Percentiles rank a stretch among this genome's conserved stretches.
Evolutionary conservation across 352 stramenopile genomes (phyloP).

Genomic region (Elongisporangium anandrum): DNA sequence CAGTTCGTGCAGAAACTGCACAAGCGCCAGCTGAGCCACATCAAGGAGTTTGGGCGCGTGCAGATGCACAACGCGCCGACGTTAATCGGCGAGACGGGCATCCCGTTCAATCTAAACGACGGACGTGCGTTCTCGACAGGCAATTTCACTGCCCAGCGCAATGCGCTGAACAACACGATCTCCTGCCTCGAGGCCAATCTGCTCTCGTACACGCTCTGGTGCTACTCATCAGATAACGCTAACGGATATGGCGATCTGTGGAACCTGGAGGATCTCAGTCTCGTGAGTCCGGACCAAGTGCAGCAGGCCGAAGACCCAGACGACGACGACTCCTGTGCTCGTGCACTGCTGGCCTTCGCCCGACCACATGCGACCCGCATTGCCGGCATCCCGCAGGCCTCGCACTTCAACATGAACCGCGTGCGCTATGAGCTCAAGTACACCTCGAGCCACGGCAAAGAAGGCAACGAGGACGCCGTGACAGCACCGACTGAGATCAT

Average conservation of each 20-base stretch:
- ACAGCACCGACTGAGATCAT: slow-evolving; percentile 50
- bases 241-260: slow-evolving; percentile 78
- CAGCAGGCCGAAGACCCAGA: slow-evolving; percentile 4
- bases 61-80: slow-evolving; percentile 60
- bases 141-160: slow-evolving; percentile 46
- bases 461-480: slow-evolving; percentile 8
- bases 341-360: slow-evolving; percentile 16
- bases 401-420: slow-evolving; percentile 15
- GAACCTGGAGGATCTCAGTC: slow-evolving; percentile 85
- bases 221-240: slow-evolving; percentile 80
- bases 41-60: slow-evolving; percentile 44
- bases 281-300: slow-evolving; percentile 43
- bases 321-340: slow-evolving; percentile 14
- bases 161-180: slow-evolving; percentile 76
- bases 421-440: slow-evolving; percentile 30
- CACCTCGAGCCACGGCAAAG: slow-evolving; percentile 25
- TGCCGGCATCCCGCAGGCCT: slow-evolving; percentile 13
- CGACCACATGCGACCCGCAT: slow-evolving; percentile 19
- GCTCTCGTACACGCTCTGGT: slow-evolving; percentile 88
- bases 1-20: slow-evolving; percentile 56
- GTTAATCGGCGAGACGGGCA: slow-evolving; percentile 68
- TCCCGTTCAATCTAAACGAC: slow-evolving; percentile 67
- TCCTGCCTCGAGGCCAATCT: slow-evolving; percentile 64
- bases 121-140: slow-evolving; percentile 34
- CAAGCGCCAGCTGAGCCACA: slow-evolving; percentile 47